Conservation (phyloP, 2,329 filamentous ascomycete species). For the Dactylellina leptospora region DNA sequence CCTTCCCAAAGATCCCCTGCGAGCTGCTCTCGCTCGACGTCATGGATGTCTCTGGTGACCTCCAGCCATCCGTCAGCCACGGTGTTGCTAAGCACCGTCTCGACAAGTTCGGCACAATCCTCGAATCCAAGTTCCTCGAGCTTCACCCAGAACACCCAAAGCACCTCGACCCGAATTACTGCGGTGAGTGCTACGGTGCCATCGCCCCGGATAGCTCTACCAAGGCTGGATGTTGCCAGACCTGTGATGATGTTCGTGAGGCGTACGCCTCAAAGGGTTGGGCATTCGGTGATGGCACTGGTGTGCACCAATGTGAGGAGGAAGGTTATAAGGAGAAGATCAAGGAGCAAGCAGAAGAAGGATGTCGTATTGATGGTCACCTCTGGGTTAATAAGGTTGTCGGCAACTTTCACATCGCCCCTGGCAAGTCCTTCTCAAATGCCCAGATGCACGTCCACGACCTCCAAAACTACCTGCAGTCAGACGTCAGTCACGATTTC, state of each 20-base stretch:
- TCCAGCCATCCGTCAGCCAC: slow-evolving; percentile 92
- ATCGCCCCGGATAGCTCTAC: slow-evolving; percentile 70
- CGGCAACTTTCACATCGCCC: slow-evolving; percentile 98
- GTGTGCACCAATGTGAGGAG: slow-evolving; percentile 91
- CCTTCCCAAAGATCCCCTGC: slow-evolving; percentile 91
- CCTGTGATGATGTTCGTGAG: slow-evolving; percentile 94
- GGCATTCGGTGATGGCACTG: slow-evolving; percentile 92
- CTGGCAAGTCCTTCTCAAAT: slow-evolving; percentile 93
- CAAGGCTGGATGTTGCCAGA: slow-evolving; percentile 94
- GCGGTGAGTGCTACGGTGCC: slow-evolving; percentile 91
- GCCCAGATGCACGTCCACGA: slow-evolving; percentile 98
- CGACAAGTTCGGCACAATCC: slow-evolving; percentile 65
- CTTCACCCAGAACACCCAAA: slow-evolving; percentile 68
- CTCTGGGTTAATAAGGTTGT: slow-evolving; percentile 98
- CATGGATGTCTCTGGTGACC: slow-evolving; percentile 98
- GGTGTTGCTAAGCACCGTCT: slow-evolving; percentile 92
- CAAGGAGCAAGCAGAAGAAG: slow-evolving; percentile 86
- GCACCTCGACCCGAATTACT: slow-evolving; percentile 91
- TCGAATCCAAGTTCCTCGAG: slow-evolving; percentile 62
- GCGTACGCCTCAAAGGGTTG: slow-evolving; percentile 89
- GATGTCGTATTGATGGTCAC: slow-evolving; percentile 90
- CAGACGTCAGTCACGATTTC: slow-evolving; percentile 81
- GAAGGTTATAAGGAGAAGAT: slow-evolving; percentile 93
- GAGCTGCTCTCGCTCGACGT: slow-evolving; percentile 96
- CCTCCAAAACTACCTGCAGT: slow-evolving; percentile 90